Base-by-base conservation (phyloP, 495 filamentous ascomycete species). In the Lasiosphaeria ovina region DNA sequence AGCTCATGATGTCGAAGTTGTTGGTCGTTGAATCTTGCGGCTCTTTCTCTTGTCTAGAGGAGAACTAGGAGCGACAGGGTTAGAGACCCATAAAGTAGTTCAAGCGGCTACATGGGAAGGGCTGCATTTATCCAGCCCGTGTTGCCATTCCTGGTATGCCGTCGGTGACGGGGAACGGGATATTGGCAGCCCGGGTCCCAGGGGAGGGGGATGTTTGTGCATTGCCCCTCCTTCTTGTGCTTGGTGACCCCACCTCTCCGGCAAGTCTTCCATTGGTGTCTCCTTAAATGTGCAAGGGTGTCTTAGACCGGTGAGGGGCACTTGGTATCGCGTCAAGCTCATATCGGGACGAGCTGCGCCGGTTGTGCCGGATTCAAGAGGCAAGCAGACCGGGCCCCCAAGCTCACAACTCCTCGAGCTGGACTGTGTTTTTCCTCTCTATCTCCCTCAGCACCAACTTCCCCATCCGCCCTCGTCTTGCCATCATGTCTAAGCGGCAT, bases 401-500 rank as follows among this genome's bases (percentile, higher is more conserved):
- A 11, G 8, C 51, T 53, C 34, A 16, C 32, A 38, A 11, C 38
- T 38, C 51, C 17, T 17, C 6, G 33, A 16, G 33, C 32, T 53
- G n/a, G 33, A 53, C 34, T 16, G 24, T 24, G 24, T 2, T 24
- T 24, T 24, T n/a, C 32, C 32, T 35, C 51, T 11, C 12, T 9
- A 10, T 11, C 51, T 36, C 14, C 32, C 32, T 16, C 51, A 53
- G 3, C 51, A 53, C 51, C 47, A 49, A 35, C 44, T 14, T 47
- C 2, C 11, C 51, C 10, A 11, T 10, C 31, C 17, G 36, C 44
- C 31, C 16, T 44, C 53, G 11, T 5, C 14, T 32, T 44, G 17
- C 35, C 12, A 67, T 31, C 64, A 80, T 80, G 78, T 80, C 78
- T n/a, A 76, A 71, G 51, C 67, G 71, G 14, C 78, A 80, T 51